A percentile compares a stretch with the other conserved stretches of the same genome.
phyloP scores from a whole-genome alignment of 2,329 filamentous ascomycete genomes.

The Lasiodiplodia hormozganensis region DNA sequence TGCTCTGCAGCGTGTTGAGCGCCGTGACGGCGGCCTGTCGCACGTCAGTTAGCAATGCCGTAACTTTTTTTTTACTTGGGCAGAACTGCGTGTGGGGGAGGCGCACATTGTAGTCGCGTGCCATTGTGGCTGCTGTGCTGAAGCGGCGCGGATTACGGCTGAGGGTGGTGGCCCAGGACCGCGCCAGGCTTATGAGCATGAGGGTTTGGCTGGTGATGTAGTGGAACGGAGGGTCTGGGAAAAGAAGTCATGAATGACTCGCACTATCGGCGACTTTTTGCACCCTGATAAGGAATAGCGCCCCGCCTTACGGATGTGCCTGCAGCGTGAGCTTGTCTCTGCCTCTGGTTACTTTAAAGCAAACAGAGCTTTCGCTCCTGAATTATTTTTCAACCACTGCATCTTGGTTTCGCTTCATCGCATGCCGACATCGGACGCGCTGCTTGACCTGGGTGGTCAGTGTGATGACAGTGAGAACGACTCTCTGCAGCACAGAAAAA shows the following conservation, averaged over 20 bases:
- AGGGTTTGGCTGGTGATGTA: conserved; percentile 5
- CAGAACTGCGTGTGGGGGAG: background rate
- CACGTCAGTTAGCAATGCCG: background rate
- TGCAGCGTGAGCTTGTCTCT: background rate
- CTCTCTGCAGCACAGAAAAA: background rate
- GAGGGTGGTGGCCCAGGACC: conserved; percentile 19
- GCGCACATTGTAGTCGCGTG: conserved; percentile 33
- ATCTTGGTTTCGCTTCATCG: no score
- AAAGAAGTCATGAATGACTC: conserved; percentile 18
- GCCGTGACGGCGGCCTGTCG: conserved; percentile 71
- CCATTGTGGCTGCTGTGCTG: conserved; percentile 27
- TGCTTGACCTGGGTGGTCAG: background rate
- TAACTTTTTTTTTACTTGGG: background rate
- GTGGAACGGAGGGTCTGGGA: conserved; percentile 3
- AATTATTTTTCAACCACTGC: no score
- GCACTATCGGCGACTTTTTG: conserved; percentile 20
- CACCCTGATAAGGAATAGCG: background rate
- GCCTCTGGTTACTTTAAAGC: background rate
- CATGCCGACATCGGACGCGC: background rate
- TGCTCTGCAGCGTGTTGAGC: conserved; percentile 80
- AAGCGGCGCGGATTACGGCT: conserved; percentile 13
- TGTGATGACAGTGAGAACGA: background rate
- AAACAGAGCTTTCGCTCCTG: no score
- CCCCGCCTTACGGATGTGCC: no score
- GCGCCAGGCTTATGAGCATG: conserved; percentile 27